Evolutionary conservation across 2,329 filamentous ascomycete genomes (phyloP), one percentile per base, ranked within the genome.

Genomic region (Herpotrichia juniperi): DNA sequence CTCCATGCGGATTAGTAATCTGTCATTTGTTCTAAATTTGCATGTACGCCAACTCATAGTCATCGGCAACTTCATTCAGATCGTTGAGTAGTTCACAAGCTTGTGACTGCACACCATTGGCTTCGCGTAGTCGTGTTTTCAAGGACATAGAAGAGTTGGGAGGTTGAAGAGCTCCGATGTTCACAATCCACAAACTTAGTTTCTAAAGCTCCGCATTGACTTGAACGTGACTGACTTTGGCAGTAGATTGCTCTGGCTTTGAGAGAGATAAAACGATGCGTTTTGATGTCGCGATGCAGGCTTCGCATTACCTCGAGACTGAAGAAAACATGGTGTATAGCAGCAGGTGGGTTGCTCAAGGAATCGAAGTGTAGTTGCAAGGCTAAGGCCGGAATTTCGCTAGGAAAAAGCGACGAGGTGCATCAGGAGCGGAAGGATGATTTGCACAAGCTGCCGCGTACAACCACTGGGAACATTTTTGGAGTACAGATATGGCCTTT

Each of bases 151-250:
- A 12, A 2, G 51, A 56, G 2, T 50, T 24, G 2, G 54, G 48
- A 8, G 9, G 32, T 35, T 61, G 53, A 1, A 55, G 32, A 17
- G 58, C 58, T 12, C 58, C 60, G 40, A 61, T 61, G 37, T 59
- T 59, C 10, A 57, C 59, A 42, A 56, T 48, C 49, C 51, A 63
- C 4, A 61, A 39, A 16, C 45, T 51, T 31, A 63, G 53, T 31
- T 57, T 47, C 2, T 60, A 57, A 31, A 58, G 24, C 24, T 54
- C 42, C 11, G 58, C 53, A 4, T 46, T 46, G 21, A 57, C 39
- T 30, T 56, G 46, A 1, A 28, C 35, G 12, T 24, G 6, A 25
- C 22, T 8, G 8, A 43, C 4, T 19, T 21, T 21, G 16, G 22
- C 12, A 4, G 42, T 35, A n/a, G 39, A 24, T 1, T 26, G 14